These are phyloP conservation scores for Colletotrichum shisoi DNA, from an alignment of 2,329 filamentous ascomycete genomes.

Conservation along the genomic window DNA sequence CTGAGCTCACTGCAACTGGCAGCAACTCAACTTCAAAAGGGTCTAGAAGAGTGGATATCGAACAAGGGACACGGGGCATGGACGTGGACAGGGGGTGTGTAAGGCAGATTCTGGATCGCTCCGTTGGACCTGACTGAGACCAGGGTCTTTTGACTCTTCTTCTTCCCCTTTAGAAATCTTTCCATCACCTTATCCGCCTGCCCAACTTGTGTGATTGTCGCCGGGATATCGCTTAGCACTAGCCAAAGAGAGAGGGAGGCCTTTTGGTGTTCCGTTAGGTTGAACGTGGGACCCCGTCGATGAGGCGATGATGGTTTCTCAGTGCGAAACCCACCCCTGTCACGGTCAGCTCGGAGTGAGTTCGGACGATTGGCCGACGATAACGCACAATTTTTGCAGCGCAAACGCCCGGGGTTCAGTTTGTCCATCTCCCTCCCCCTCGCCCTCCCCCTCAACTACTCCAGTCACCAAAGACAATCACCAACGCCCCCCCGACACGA, in stretches of 20 bases:
- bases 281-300: not conserved
- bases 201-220: not conserved
- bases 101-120: not conserved
- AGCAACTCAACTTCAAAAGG: conserved; percentile 9
- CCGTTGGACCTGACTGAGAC: conserved; percentile 6
- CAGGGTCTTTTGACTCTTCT: conserved; percentile 9
- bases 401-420: conserved; percentile 21
- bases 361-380: conserved; percentile 33
- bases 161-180: too few relatives aligned
- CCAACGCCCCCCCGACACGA: not conserved
- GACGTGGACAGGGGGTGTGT: not conserved
- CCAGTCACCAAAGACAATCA: too few relatives aligned
- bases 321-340: conserved; percentile 22
- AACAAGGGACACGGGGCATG: not conserved
- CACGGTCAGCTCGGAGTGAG: conserved; percentile 17
- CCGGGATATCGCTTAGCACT: not conserved
- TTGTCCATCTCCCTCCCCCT: not conserved
- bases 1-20: conserved; percentile 17
- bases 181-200: not conserved
- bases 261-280: not conserved
- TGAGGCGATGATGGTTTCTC: not conserved
- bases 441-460: too few relatives aligned
- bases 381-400: conserved; percentile 25
- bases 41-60: conserved; percentile 23
- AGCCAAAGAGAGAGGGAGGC: too few relatives aligned